Conservation (phyloP, 768 basidiomycete species). For the Rhodotorula kratochvilovae region DNA sequence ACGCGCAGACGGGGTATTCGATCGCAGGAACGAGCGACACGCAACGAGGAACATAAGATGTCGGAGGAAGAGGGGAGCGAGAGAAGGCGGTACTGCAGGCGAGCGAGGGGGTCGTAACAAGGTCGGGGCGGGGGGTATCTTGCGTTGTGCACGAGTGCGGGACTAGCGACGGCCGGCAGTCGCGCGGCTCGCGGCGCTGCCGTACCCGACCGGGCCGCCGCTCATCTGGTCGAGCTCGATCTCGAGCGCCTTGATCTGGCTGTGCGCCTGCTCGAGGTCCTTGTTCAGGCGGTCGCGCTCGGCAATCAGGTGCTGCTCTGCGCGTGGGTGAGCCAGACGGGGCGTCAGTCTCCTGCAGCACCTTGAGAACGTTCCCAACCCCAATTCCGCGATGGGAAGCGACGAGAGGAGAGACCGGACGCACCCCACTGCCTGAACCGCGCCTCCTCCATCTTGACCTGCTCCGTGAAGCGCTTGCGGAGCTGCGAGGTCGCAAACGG, state of each 20-base stretch:
- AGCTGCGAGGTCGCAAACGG: constrained; percentile 48
- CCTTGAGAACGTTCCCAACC: too few species aligned
- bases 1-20: too few species aligned
- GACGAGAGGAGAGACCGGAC: too few species aligned
- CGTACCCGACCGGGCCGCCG: constrained; percentile 21
- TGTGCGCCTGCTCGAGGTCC: constrained; percentile 76
- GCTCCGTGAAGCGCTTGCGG: constrained; percentile 96
- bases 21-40: background rate
- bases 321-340: constrained; percentile 1
- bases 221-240: constrained; percentile 58
- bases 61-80: background rate
- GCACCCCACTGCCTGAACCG: constrained; percentile 99
- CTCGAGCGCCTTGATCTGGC: constrained; percentile 81
- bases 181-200: constrained; percentile 12
- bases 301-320: constrained; percentile 72
- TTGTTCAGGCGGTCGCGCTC: constrained; percentile 99
- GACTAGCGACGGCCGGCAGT: constrained; percentile 16
- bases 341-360: background rate
- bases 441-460: constrained; percentile 97
- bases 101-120: background rate
- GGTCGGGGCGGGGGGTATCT: background rate
- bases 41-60: background rate
- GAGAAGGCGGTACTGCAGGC: background rate
- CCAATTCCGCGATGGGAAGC: too few species aligned
- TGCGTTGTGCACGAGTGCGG: background rate